phyloP scores from a whole-genome alignment of 371 early-diverging fungal genomes.

The Lichtheimia ornata region DNA sequence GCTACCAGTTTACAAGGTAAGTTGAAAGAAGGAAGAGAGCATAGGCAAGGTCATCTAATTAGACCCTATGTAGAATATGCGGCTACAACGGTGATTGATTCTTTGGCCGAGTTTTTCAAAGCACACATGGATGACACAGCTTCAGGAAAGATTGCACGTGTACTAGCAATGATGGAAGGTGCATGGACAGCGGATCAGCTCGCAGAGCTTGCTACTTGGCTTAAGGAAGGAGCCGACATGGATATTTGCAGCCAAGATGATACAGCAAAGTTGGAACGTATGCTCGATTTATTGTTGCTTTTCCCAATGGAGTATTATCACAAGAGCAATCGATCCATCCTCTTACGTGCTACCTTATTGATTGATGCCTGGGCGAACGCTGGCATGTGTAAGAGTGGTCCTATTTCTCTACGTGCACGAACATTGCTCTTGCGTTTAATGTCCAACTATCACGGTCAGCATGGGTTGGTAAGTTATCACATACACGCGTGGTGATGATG shows the following conservation, averaged over 20 bases:
- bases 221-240: too few relatives aligned
- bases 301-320: conserved; percentile 59
- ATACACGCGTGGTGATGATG: too few relatives aligned
- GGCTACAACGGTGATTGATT: background rate
- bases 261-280: background rate
- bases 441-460: background rate
- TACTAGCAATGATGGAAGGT: too few relatives aligned
- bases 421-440: conserved; percentile 4
- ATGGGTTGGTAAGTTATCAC: conserved; percentile 2
- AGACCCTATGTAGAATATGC: conserved; percentile 6
- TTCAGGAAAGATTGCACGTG: background rate
- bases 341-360: conserved; percentile 13
- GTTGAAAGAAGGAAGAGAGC: too few relatives aligned
- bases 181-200: conserved; percentile 11
- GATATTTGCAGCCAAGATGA: too few relatives aligned
- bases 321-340: conserved; percentile 44
- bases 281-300: conserved; percentile 35
- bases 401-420: background rate
- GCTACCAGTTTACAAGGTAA: conserved; percentile 51
- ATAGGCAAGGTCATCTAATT: background rate
- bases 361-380: background rate
- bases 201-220: conserved; percentile 10
- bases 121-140: background rate
- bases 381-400: background rate
- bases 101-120: conserved; percentile 1